These are phyloP conservation scores for Erodium moschatum DNA, from an alignment of 441 rosid species.

Conservation along the genomic window DNA sequence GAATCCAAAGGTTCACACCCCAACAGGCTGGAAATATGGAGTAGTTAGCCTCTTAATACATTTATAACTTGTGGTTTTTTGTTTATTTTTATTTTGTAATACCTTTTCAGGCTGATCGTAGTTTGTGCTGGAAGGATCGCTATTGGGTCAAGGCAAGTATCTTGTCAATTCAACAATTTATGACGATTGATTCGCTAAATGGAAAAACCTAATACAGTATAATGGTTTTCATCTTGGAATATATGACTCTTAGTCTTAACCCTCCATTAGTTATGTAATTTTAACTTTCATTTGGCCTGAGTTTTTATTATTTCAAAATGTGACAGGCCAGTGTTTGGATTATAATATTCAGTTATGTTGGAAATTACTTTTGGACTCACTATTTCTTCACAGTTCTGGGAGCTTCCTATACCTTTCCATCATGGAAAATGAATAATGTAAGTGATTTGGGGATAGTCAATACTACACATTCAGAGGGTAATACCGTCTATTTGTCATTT, in stretches of 20 bases:
- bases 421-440: slow-evolving; percentile 97
- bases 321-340: slow-evolving; percentile 89
- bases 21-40: background rate
- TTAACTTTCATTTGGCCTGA: too few species aligned
- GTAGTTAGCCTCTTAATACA: background rate
- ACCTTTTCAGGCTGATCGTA: slow-evolving; percentile 57
- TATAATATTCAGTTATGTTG: slow-evolving; percentile 78
- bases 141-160: slow-evolving; percentile 94
- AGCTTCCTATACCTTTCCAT: slow-evolving; percentile 92
- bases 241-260: too few species aligned
- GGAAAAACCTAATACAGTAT: background rate
- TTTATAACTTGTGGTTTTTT: background rate
- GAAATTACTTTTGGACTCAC: slow-evolving; percentile 97
- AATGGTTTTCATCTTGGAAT: background rate
- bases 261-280: too few species aligned
- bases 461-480: background rate
- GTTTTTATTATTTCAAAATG: too few species aligned
- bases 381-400: slow-evolving; percentile 94
- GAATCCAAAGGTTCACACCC: background rate
- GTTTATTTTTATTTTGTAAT: background rate
- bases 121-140: slow-evolving; percentile 60
- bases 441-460: slow-evolving; percentile 21
- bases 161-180: background rate
- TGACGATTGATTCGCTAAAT: too few species aligned
- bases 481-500: background rate